Conservation (phyloP, 1,284 basidiomycete species). For the Fomitopsis betulina region DNA sequence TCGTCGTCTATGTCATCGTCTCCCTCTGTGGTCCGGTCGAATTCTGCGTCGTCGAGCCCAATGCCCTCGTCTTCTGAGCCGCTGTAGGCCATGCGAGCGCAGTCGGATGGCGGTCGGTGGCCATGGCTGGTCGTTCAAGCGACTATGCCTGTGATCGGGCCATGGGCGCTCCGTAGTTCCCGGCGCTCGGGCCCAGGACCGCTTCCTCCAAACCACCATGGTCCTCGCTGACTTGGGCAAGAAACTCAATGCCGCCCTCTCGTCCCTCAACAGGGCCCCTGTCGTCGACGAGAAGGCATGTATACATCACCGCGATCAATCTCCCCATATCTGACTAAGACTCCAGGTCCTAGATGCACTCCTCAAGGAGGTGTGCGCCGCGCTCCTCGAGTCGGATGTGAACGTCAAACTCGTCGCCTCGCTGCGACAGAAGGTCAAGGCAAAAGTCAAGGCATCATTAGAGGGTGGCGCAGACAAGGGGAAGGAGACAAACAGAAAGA, state of each 20-base stretch:
- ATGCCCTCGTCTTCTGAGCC: conserved; percentile 57
- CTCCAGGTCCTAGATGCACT: conserved; percentile 86
- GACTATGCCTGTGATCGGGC: not conserved
- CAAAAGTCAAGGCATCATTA: conserved; percentile 74
- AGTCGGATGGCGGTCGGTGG: conserved; percentile 5
- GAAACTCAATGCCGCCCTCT: conserved; percentile 91
- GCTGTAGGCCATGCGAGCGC: conserved; percentile 44
- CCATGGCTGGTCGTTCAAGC: not conserved
- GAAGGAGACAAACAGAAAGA: conserved; percentile 80
- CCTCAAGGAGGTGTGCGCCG: conserved; percentile 93
- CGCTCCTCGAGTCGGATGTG: conserved; percentile 94
- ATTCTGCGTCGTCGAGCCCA: conserved; percentile 43
- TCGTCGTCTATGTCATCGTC: conserved; percentile 54
- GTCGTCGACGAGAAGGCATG: conserved; percentile 85
- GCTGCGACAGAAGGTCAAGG: conserved; percentile 86
- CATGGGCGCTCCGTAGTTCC: not conserved
- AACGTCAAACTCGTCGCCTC: conserved; percentile 95
- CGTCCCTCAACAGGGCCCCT: conserved; percentile 82
- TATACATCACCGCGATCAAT: conserved; percentile 5
- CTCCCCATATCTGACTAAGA: conserved; percentile 9
- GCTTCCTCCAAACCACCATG: conserved; percentile 49
- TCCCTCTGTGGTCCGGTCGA: conserved; percentile 42
- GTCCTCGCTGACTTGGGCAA: conserved; percentile 95
- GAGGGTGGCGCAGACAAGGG: conserved; percentile 73
- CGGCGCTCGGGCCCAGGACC: not conserved